A percentile compares a stretch with the other conserved stretches of the same genome.
phyloP scores from a whole-genome alignment of 2,329 filamentous ascomycete genomes.

The Hypoxylon sp. region DNA sequence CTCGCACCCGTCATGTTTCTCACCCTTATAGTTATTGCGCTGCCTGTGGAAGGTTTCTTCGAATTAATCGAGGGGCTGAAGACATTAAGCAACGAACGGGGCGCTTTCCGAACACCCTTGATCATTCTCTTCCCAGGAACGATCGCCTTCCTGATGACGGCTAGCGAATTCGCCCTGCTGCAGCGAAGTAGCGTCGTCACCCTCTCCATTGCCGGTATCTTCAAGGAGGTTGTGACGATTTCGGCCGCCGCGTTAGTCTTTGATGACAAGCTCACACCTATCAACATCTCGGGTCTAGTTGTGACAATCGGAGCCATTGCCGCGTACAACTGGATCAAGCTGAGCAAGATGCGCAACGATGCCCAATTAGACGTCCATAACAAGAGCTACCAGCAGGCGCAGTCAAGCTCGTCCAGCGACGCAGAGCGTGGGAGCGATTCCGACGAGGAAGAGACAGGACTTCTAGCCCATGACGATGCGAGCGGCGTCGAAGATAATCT shows the following conservation, averaged over 20 bases:
- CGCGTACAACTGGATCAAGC: conserved; percentile 95
- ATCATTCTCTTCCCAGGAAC: conserved; percentile 91
- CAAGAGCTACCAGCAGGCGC: conserved; percentile 52
- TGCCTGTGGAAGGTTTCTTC: conserved; percentile 86
- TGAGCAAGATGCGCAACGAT: conserved; percentile 87
- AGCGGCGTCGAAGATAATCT: conserved; percentile 57
- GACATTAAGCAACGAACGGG: conserved; percentile 76
- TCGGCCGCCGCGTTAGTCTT: conserved; percentile 89
- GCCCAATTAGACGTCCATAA: conserved; percentile 70
- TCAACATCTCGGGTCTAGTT: conserved; percentile 90
- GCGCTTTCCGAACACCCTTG: conserved; percentile 73
- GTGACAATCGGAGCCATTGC: conserved; percentile 90
- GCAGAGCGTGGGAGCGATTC: conserved; percentile 57
- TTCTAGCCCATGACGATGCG: conserved; percentile 58
- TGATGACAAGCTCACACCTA: conserved; percentile 85
- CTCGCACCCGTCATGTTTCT: conserved; percentile 98
- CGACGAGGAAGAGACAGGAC: conserved; percentile 64
- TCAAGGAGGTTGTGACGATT: conserved; percentile 99
- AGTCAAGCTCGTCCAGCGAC: conserved; percentile 56
- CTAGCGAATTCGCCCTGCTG: conserved; percentile 93
- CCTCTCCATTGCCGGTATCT: conserved; percentile 95
- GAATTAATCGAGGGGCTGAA: conserved; percentile 76
- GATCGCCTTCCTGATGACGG: conserved; percentile 96
- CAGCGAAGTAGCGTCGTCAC: conserved; percentile 97
- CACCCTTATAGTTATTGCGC: conserved; percentile 82